Conservation (phyloP, 2,329 filamentous ascomycete genomes). For the Diaporthe nobilis region DNA sequence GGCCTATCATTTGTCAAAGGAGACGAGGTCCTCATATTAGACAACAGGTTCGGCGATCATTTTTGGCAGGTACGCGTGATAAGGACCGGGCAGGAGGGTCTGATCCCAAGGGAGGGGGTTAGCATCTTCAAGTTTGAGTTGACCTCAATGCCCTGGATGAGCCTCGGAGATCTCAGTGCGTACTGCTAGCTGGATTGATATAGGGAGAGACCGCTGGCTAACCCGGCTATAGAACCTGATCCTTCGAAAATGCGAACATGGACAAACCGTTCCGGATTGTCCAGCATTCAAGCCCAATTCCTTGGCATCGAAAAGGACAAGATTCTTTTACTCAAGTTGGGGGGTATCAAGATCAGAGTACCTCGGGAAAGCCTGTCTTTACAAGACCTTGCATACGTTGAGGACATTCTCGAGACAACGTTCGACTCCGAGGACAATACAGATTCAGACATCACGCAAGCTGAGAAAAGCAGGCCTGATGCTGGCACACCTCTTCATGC, state of each 20-base stretch:
- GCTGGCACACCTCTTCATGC: slow-evolving; percentile 73
- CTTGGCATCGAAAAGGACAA: background rate
- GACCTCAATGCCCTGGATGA: too few species aligned
- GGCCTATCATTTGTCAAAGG: background rate
- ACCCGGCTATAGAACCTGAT: background rate
- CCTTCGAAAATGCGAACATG: background rate
- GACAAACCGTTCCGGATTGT: background rate
- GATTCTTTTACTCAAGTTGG: background rate
- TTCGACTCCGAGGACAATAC: background rate
- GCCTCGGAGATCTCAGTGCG: background rate
- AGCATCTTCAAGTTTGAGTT: too few species aligned
- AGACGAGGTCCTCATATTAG: background rate
- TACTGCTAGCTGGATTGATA: background rate
- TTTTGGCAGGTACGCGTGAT: background rate
- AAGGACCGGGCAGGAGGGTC: background rate
- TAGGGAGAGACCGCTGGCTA: background rate
- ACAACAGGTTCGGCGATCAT: background rate
- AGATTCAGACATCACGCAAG: background rate
- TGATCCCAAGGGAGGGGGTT: background rate
- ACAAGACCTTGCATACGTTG: background rate
- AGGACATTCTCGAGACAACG: background rate
- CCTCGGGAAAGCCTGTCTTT: background rate
- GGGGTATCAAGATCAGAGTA: background rate
- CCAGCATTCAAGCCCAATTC: background rate
- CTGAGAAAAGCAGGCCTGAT: slow-evolving; percentile 46